These are phyloP conservation scores for Cucurbita pepo DNA, from an alignment of 306 rosid genomes.

Conservation along the genomic window DNA sequence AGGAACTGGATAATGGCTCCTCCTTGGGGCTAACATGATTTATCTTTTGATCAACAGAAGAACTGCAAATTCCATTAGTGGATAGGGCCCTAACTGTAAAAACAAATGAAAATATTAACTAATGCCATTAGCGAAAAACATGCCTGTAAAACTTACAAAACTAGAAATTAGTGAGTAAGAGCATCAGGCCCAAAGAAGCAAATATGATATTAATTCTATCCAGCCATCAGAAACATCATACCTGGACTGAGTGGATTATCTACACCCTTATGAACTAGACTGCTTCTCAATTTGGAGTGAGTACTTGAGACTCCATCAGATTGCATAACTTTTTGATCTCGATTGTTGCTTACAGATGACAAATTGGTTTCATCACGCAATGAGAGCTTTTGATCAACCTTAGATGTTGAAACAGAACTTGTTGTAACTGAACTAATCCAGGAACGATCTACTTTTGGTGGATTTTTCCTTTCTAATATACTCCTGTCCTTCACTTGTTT, in stretches of 20 bases:
- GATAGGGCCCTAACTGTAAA: slow-evolving; percentile 26
- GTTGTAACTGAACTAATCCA: slow-evolving; percentile 25
- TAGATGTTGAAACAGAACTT: slow-evolving; percentile 36
- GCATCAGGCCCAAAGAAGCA: neutral
- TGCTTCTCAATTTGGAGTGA: slow-evolving; percentile 29
- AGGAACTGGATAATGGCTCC: slow-evolving; percentile 23
- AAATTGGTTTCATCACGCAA: slow-evolving; percentile 38
- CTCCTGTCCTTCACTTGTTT: slow-evolving; percentile 49
- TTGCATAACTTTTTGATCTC: slow-evolving; percentile 36
- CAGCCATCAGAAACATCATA: slow-evolving; percentile 10
- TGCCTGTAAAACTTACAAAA: slow-evolving; percentile 1
- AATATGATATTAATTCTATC: slow-evolving; percentile 3
- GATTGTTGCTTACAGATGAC: slow-evolving; percentile 26
- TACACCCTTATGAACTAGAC: slow-evolving; percentile 27
- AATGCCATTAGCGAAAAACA: neutral
- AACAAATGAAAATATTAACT: slow-evolving; percentile 1
- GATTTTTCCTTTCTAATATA: slow-evolving; percentile 40
- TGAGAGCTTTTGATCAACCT: slow-evolving; percentile 43
- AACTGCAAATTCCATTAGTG: slow-evolving; percentile 11
- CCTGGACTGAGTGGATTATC: slow-evolving; percentile 52
- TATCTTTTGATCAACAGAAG: slow-evolving; percentile 17
- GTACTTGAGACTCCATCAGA: slow-evolving; percentile 39
- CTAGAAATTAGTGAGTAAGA: neutral
- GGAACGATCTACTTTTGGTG: slow-evolving; percentile 46
- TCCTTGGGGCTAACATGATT: slow-evolving; percentile 17